Conservation (phyloP, 2,329 filamentous ascomycete species). For the Daldinia eschscholtzii region DNA sequence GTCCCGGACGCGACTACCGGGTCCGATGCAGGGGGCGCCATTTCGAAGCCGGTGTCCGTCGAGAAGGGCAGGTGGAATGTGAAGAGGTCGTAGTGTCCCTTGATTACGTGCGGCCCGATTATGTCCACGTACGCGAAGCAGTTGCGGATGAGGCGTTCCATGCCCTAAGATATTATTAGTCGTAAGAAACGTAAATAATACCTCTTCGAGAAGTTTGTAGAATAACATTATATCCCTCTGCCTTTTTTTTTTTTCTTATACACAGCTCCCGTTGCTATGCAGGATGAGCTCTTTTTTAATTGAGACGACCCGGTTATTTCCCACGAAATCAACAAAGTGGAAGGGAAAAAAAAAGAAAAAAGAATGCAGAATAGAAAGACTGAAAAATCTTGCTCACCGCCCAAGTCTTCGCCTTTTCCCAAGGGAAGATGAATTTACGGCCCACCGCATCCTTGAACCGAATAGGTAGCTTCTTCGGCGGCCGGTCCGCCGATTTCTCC, state of each 20-base stretch:
- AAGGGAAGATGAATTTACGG: conserved; percentile 75
- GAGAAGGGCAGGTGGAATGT: conserved; percentile 47
- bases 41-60: conserved; percentile 50
- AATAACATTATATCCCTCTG: too few species aligned
- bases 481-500: conserved; percentile 46
- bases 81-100: conserved; percentile 67
- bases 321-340: not conserved
- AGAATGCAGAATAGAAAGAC: not conserved
- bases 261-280: too few species aligned
- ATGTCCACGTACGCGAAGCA: conserved; percentile 67
- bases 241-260: too few species aligned
- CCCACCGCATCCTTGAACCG: conserved; percentile 76
- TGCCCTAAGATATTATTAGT: conserved; percentile 39
- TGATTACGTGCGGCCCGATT: conserved; percentile 65
- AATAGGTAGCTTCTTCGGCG: conserved; percentile 63
- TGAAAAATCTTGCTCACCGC: conserved; percentile 58
- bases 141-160: conserved; percentile 66
- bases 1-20: not conserved
- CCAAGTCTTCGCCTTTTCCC: conserved; percentile 74
- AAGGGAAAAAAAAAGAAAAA: not conserved
- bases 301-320: not conserved
- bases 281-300: not conserved
- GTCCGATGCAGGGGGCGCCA: conserved; percentile 2
- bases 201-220: too few species aligned
- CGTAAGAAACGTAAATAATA: not conserved